These are phyloP conservation scores for Nicotiana tomentosiformis DNA, from an alignment of 257 asterid species.

Conservation along the genomic window DNA sequence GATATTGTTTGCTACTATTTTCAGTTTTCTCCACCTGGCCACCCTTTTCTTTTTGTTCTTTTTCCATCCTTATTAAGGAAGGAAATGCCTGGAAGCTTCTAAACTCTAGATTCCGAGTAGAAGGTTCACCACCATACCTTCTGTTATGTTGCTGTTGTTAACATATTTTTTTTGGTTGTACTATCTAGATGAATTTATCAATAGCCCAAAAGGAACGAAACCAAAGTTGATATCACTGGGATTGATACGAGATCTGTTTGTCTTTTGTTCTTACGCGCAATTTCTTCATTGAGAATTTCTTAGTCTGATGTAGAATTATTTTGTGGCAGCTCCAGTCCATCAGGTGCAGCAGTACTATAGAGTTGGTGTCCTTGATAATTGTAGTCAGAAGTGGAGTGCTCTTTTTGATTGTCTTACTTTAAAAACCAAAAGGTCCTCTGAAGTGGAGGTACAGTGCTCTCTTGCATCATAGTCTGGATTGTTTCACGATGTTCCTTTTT, in stretches of 20 bases:
- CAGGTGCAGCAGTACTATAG: slow-evolving; percentile 95
- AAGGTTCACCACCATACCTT: not conserved
- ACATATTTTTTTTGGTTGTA: not conserved
- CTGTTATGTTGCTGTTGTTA: not conserved
- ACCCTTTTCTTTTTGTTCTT: not conserved
- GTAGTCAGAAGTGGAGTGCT: slow-evolving; percentile 58
- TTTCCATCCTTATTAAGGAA: not conserved
- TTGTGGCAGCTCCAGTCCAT: slow-evolving; percentile 78
- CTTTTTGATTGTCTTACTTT: slow-evolving; percentile 73
- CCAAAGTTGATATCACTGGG: not conserved
- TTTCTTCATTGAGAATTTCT: not conserved
- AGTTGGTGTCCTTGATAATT: slow-evolving; percentile 66
- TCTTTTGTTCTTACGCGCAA: not conserved
- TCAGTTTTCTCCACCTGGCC: not conserved
- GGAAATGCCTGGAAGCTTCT: not conserved
- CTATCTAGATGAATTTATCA: not conserved
- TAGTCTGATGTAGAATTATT: slow-evolving; percentile 12
- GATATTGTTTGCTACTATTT: not conserved
- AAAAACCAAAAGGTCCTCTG: slow-evolving; percentile 67
- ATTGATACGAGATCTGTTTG: not conserved
- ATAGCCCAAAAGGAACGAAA: not conserved
- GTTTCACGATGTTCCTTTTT: not conserved
- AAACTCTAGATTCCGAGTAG: too few species aligned
- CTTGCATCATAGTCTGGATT: not conserved
- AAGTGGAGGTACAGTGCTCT: slow-evolving; percentile 51